Conservation (phyloP, 768 basidiomycete genomes). For the Boletellus sp. region DNA sequence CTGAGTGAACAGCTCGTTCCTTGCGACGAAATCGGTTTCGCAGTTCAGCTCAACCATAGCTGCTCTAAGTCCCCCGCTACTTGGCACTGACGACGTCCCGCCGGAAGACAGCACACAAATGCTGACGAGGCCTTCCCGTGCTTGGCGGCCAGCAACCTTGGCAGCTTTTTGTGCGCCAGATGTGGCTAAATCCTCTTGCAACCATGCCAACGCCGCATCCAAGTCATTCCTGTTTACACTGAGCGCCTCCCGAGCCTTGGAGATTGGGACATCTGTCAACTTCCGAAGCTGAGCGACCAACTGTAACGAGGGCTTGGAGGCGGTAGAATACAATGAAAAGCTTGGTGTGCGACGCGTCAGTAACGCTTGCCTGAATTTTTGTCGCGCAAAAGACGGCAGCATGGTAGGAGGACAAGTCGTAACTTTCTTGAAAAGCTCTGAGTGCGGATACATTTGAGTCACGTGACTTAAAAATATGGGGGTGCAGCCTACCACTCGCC, state of each 20-base stretch:
- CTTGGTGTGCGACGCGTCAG: not conserved
- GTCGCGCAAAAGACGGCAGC: constrained; percentile 10
- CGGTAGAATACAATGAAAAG: constrained; percentile 48
- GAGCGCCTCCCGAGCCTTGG: constrained; percentile 88
- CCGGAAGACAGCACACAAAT: constrained; percentile 72
- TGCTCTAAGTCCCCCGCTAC: constrained; percentile 57
- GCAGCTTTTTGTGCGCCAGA: constrained; percentile 78
- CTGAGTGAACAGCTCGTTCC: no score
- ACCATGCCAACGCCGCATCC: constrained; percentile 71
- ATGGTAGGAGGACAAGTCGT: constrained; percentile 8
- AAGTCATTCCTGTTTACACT: constrained; percentile 69
- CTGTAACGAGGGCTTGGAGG: constrained; percentile 59
- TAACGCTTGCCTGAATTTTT: not conserved
- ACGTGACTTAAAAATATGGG: constrained; percentile 22
- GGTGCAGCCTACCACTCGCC: not conserved
- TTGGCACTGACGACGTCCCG: constrained; percentile 34
- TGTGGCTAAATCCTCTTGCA: constrained; percentile 65
- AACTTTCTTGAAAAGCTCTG: no score
- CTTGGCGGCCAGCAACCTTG: constrained; percentile 72
- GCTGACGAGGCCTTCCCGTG: constrained; percentile 77
- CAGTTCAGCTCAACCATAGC: constrained; percentile 92
- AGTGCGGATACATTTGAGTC: constrained; percentile 3
- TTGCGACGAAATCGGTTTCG: constrained; percentile 94
- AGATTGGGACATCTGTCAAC: constrained; percentile 74
- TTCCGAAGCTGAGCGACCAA: constrained; percentile 87